A percentile compares a stretch with the other conserved stretches of the same genome.
Evolutionary conservation across 306 rosid genomes (phyloP).

Genomic region (Citrullus amarus): DNA sequence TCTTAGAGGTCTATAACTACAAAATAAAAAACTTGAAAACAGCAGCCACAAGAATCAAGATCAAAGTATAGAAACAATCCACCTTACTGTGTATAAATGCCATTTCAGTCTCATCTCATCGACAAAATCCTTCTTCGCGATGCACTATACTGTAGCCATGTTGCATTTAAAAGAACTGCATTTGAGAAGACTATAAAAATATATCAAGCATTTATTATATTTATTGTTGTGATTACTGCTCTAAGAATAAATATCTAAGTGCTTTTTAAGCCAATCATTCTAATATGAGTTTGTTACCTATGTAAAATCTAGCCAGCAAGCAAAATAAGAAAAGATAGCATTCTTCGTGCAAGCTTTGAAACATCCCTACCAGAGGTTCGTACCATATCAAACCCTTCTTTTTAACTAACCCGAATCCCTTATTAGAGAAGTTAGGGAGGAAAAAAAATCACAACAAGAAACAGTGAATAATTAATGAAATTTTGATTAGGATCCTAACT

Average conservation of each 20-base stretch:
- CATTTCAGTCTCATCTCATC: not conserved
- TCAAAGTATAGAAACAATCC: not conserved
- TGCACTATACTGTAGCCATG: not conserved
- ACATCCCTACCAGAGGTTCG: too few species aligned
- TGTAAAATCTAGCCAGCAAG: not conserved
- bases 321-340: not conserved
- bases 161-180: not conserved
- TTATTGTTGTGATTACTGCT: not conserved
- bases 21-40: not conserved
- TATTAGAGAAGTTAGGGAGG: not conserved
- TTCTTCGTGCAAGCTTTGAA: too few species aligned
- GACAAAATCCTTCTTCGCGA: not conserved
- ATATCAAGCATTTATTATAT: not conserved
- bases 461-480: not conserved
- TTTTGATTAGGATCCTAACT: slow-evolving; percentile 2
- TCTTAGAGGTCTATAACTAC: not conserved
- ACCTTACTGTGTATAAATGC: not conserved
- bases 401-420: not conserved
- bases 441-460: not conserved
- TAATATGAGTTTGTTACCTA: not conserved
- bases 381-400: not conserved
- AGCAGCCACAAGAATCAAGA: not conserved
- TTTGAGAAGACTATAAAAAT: not conserved
- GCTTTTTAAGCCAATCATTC: not conserved
- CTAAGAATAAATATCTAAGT: not conserved